phyloP scores from a whole-genome alignment of 805 yeast species.

The Candida arabinofermentans region DNA sequence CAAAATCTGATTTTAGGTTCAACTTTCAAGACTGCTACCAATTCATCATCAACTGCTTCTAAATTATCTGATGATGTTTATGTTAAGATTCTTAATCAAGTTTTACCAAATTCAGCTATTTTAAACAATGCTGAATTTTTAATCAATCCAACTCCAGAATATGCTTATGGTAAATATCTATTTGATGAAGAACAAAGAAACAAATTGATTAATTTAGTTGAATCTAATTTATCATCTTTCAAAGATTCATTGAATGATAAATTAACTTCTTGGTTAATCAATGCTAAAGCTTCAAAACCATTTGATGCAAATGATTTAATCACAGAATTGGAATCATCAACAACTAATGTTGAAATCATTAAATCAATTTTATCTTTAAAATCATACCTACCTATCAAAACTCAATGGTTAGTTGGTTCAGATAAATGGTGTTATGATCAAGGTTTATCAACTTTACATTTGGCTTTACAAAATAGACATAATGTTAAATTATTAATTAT shows the following conservation, averaged over 20 bases:
- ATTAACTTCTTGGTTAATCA: constrained; percentile 69
- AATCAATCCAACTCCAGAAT: constrained; percentile 75
- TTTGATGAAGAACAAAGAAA: constrained; percentile 49
- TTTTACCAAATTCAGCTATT: constrained; percentile 43
- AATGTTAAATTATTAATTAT: constrained; percentile 82
- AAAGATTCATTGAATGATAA: constrained; percentile 47
- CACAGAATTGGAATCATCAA: constrained; percentile 33
- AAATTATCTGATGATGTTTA: constrained; percentile 50
- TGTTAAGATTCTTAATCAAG: constrained; percentile 66
- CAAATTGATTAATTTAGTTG: constrained; percentile 41
- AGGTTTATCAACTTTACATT: constrained; percentile 89
- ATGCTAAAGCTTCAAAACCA: constrained; percentile 36
- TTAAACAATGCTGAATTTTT: constrained; percentile 49
- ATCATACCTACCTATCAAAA: constrained; percentile 42
- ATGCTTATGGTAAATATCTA: constrained; percentile 76
- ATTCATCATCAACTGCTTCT: constrained; percentile 12
- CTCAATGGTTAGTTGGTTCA: constrained; percentile 86
- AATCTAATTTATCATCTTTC: constrained; percentile 43
- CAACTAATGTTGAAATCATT: constrained; percentile 25
- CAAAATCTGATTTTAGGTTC: constrained; percentile 63
- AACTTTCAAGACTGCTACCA: constrained; percentile 24
- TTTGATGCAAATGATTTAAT: constrained; percentile 27
- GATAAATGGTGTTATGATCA: constrained; percentile 94
- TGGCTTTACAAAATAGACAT: constrained; percentile 61
- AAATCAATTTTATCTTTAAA: constrained; percentile 40